phyloP scores from a whole-genome alignment of 805 yeast species.

The Zygoascus flipseniorum region DNA sequence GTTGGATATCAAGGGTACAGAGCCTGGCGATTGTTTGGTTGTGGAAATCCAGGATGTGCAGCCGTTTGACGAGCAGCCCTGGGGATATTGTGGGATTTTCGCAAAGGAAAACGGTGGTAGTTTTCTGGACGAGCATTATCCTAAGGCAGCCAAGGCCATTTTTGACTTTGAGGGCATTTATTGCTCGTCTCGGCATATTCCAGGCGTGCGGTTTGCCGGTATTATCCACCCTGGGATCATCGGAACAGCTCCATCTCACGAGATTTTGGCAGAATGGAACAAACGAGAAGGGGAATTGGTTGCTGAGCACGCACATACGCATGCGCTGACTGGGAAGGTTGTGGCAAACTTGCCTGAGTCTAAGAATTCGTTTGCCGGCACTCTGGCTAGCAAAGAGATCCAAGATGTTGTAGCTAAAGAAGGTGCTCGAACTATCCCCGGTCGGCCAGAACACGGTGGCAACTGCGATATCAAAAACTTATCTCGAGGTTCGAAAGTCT shows the following conservation, averaged over 20 bases:
- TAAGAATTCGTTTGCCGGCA: conserved; percentile 35
- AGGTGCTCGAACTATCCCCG: conserved; percentile 49
- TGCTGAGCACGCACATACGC: conserved; percentile 11
- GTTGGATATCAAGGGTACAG: conserved; percentile 36
- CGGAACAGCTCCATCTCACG: conserved; percentile 43
- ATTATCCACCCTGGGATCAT: conserved; percentile 44
- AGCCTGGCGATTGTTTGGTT: conserved; percentile 41
- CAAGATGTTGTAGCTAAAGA: conserved; percentile 28
- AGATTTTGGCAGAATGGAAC: conserved; percentile 38
- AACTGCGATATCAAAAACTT: conserved; percentile 46
- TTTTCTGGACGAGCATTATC: conserved; percentile 40
- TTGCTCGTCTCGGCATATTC: conserved; percentile 42
- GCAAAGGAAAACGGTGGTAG: conserved; percentile 45
- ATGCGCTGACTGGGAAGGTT: conserved; percentile 21
- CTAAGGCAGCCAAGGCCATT: conserved; percentile 44
- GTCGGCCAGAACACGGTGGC: conserved; percentile 47
- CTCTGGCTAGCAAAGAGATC: conserved; percentile 26
- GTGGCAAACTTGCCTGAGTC: conserved; percentile 38
- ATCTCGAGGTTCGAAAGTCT: conserved; percentile 41
- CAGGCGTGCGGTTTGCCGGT: conserved; percentile 43
- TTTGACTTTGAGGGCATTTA: conserved; percentile 46
- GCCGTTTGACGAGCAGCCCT: conserved; percentile 43
- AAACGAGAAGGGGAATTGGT: conserved; percentile 34
- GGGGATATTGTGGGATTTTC: conserved; percentile 47
- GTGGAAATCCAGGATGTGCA: conserved; percentile 46